A percentile compares a stretch with the other conserved stretches of the same genome.
Evolutionary conservation across 129 eudicot genomes (phyloP).

Genomic region (Pulicaria dysenterica): DNA sequence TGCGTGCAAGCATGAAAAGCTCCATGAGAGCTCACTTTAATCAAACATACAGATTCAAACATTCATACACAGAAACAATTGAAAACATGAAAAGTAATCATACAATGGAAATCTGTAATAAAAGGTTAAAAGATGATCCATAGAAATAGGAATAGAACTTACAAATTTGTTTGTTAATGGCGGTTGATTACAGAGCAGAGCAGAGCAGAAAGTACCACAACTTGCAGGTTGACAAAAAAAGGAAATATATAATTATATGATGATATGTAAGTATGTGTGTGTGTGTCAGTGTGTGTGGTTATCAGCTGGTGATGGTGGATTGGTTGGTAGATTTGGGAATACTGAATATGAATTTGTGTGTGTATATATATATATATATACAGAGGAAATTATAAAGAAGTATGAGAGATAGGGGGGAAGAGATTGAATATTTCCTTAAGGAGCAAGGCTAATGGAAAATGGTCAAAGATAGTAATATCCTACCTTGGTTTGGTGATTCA

Average conservation of each 20-base stretch:
- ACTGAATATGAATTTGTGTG: not conserved
- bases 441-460: constrained; percentile 23
- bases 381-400: no score
- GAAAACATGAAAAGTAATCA: not conserved
- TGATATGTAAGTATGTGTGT: not conserved
- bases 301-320: not conserved
- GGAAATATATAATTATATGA: not conserved
- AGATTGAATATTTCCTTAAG: constrained; percentile 21
- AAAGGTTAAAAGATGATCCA: not conserved
- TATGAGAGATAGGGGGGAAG: not conserved
- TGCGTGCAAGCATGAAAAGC: constrained; percentile 27
- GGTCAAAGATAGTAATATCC: constrained; percentile 22
- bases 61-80: not conserved
- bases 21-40: not conserved
- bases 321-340: constrained; percentile 16
- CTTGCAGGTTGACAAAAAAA: constrained; percentile 11
- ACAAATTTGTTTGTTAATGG: constrained; percentile 14
- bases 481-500: constrained; percentile 2
- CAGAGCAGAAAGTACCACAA: constrained; percentile 7
- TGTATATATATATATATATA: not conserved
- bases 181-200: constrained; percentile 7
- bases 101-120: not conserved
- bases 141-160: constrained; percentile 16
- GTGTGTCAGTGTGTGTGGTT: not conserved
- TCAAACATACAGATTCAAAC: not conserved